Conservation (phyloP, 108 stramenopile genomes). For the Parmales sp. region DNA sequence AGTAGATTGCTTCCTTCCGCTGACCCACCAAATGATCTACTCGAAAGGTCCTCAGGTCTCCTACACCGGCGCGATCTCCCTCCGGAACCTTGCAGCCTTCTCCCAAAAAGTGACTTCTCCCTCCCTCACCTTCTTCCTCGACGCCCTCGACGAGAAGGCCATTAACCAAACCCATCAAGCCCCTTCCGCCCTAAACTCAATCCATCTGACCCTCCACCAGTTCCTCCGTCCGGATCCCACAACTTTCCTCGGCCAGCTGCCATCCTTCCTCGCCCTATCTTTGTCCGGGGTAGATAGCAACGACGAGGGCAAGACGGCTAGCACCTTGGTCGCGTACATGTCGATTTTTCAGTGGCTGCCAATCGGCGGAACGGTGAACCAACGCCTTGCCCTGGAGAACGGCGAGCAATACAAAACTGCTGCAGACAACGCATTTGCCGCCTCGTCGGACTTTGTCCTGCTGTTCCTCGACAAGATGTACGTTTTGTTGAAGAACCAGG, state of each 20-base stretch:
- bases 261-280: slow-evolving; percentile 55
- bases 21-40: slow-evolving; percentile 58
- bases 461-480: slow-evolving; percentile 73
- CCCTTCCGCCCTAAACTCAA: slow-evolving; percentile 63
- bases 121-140: slow-evolving; percentile 68
- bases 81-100: slow-evolving; percentile 65
- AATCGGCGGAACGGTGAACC: slow-evolving; percentile 46
- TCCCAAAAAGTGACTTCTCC: slow-evolving; percentile 60
- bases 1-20: slow-evolving; percentile 58
- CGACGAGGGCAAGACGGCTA: slow-evolving; percentile 75
- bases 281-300: slow-evolving; percentile 82
- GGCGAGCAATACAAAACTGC: too few relatives aligned
- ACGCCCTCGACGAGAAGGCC: slow-evolving; percentile 63
- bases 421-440: too few relatives aligned
- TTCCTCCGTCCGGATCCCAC: slow-evolving; percentile 45
- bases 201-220: slow-evolving; percentile 56
- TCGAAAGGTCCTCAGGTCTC: slow-evolving; percentile 71
- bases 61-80: slow-evolving; percentile 68
- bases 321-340: slow-evolving; percentile 70
- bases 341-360: slow-evolving; percentile 73
- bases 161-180: slow-evolving; percentile 77
- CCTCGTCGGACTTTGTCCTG: too few relatives aligned
- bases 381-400: too few relatives aligned
- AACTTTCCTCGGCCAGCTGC: slow-evolving; percentile 53
- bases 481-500: slow-evolving; percentile 67